Base-by-base conservation (phyloP, 352 stramenopile species). In the Pythium rishiriense region DNA sequence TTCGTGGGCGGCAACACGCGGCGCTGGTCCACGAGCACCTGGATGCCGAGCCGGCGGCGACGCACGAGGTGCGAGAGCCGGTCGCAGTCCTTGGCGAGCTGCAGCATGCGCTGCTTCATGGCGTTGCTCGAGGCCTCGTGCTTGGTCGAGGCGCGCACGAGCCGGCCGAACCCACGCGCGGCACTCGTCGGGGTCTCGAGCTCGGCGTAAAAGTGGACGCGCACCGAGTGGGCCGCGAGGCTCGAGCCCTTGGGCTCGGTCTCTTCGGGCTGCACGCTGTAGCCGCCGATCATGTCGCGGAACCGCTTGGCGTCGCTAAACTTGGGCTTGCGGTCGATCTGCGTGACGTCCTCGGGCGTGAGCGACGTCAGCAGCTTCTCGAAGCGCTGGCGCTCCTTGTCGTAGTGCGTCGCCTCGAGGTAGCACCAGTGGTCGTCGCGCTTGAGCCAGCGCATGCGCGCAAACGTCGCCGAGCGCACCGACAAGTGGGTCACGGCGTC, bases 1-100 rank as follows among this genome's bases (percentile, higher is more conserved):
- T 86, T 90, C 5, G 55, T 64, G 12, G 62, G 76, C 10, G 70
- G 69, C 21, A 77, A 64, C 39, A 89, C 78, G 2, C 77, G 59
- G 10, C 54, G 60, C 31, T 71, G 70, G 46, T 78, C 65, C 11
- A 87, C 61, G 14, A 92, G 72, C 26, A 73, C 70, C 64, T 92
- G 83, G 8, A 73, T 68, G 15, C 79, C 81, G 21, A 92, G 77
- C 2, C 83, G 81, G 0, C 79, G 81, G n/a, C 83, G 72, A 7
- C 79, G 78, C 26, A 92, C 74, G 5, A 91, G 52, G 9, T 78
- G 66, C 3, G 75, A 68, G 1, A 91, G 56, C 0, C 73, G 74
- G 12, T 51, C 45, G 47, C 67, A 73, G 49, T 47, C 57, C 60
- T 65, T 56, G 29, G 66, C 66, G 9, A 73, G 12, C 3, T 24